A percentile compares a stretch with the other conserved stretches of the same genome.
phyloP scores from a whole-genome alignment of 2,329 filamentous ascomycete species.

The Zasmidium cellare region DNA sequence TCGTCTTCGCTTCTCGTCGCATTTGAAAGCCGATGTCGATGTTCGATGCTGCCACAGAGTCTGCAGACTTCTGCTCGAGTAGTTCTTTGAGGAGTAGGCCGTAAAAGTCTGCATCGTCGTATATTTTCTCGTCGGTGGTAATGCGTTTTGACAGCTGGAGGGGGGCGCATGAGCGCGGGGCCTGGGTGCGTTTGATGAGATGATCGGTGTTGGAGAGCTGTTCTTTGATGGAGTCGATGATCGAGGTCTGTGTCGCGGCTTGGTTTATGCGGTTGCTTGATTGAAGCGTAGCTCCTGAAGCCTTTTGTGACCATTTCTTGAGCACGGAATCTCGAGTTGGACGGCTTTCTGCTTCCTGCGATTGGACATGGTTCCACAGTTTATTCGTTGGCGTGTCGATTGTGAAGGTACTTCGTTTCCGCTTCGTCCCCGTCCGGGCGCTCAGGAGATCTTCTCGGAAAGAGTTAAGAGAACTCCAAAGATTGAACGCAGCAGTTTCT shows the following conservation, averaged over 20 bases:
- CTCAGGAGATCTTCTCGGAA: constrained; percentile 64
- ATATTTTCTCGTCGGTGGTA: constrained; percentile 64
- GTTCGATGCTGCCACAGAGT: constrained; percentile 45
- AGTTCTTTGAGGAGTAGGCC: constrained; percentile 89
- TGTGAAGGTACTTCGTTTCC: constrained; percentile 53
- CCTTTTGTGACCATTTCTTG: constrained; percentile 88
- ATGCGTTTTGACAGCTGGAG: constrained; percentile 54
- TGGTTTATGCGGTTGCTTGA: constrained; percentile 63
- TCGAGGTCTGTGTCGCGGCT: constrained; percentile 59
- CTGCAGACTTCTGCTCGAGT: constrained; percentile 76
- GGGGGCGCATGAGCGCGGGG: constrained; percentile 75
- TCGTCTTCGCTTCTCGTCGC: constrained; percentile 76
- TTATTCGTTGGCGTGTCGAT: constrained; percentile 60
- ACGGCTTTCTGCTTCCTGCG: constrained; percentile 61
- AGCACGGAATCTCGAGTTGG: constrained; percentile 69
- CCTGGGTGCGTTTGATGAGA: constrained; percentile 67
- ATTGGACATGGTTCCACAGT: constrained; percentile 72
- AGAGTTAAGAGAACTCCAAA: constrained; percentile 78
- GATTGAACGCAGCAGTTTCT: constrained; percentile 78
- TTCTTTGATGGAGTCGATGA: constrained; percentile 67
- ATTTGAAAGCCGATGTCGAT: constrained; percentile 43
- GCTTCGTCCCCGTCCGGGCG: constrained; percentile 59
- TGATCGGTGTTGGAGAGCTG: constrained; percentile 68
- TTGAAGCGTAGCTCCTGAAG: constrained; percentile 61
- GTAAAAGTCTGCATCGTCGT: constrained; percentile 95